Conservation (phyloP, 2,329 filamentous ascomycete species). For the Aspergillus oerlinghausenensis region DNA sequence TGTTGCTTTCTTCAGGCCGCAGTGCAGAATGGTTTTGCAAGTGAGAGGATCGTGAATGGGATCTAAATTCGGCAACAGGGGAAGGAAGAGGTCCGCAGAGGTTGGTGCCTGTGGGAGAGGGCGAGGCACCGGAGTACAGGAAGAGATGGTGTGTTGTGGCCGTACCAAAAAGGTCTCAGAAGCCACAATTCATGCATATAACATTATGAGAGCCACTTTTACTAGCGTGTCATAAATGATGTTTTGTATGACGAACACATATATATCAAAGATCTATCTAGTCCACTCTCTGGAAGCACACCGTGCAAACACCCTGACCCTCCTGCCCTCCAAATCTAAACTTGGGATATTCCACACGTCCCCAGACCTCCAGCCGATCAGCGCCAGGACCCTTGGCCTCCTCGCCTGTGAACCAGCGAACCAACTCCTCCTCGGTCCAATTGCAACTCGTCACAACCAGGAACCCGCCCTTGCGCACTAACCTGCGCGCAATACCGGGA, state of each 20-base stretch:
- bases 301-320: constrained; percentile 81
- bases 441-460: constrained; percentile 94
- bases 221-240: constrained; percentile 1
- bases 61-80: constrained; percentile 39
- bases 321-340: constrained; percentile 87
- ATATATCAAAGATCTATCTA: neutral
- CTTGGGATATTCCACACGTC: constrained; percentile 71
- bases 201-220: neutral
- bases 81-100: constrained; percentile 41
- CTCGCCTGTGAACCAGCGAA: constrained; percentile 65
- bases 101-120: constrained; percentile 45
- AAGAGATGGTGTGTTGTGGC: constrained; percentile 56
- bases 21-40: constrained; percentile 40
- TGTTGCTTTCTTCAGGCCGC: constrained; percentile 53
- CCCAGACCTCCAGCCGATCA: constrained; percentile 55
- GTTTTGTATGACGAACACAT: neutral
- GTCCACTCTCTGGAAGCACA: constrained; percentile 64
- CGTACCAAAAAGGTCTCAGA: constrained; percentile 27
- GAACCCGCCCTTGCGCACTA: constrained; percentile 67
- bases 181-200: neutral
- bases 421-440: constrained; percentile 88
- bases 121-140: constrained; percentile 46
- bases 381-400: constrained; percentile 5
- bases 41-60: constrained; percentile 53
- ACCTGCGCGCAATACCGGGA: constrained; percentile 58